phyloP scores from a whole-genome alignment of 2,329 filamentous ascomycete species.

The Trichophyton rubrum region DNA sequence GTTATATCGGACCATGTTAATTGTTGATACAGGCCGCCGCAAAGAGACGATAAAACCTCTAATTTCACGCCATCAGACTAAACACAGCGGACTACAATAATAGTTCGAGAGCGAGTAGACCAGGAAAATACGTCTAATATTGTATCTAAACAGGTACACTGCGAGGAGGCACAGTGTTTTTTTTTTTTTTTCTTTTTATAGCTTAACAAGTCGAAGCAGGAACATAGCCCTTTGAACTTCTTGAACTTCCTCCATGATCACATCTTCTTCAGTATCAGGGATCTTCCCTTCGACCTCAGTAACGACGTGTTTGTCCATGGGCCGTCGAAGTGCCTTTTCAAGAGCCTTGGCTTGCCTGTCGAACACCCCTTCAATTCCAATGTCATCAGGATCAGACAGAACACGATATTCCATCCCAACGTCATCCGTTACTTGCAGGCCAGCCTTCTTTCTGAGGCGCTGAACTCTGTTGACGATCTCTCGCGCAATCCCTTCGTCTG shows the following conservation, averaged over 20 bases:
- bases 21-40: conserved; percentile 35
- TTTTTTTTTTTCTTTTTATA: conserved; percentile 37
- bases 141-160: conserved; percentile 3
- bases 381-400: conserved; percentile 61
- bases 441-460: conserved; percentile 83
- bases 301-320: conserved; percentile 56
- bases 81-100: neutral
- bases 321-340: conserved; percentile 64
- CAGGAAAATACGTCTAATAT: conserved; percentile 6
- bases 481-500: conserved; percentile 74
- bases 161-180: conserved; percentile 23
- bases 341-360: conserved; percentile 54
- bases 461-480: conserved; percentile 93
- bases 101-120: neutral
- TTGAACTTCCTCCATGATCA: conserved; percentile 73
- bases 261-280: conserved; percentile 41
- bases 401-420: conserved; percentile 89
- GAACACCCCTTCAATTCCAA: conserved; percentile 61
- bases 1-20: neutral
- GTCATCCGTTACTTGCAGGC: conserved; percentile 81
- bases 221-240: conserved; percentile 75
- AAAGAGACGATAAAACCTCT: conserved; percentile 33
- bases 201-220: conserved; percentile 59
- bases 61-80: neutral
- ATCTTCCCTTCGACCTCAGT: conserved; percentile 49